Evolutionary conservation across 2,329 filamentous ascomycete species (phyloP).

Genomic region (Phoma herbarum): DNA sequence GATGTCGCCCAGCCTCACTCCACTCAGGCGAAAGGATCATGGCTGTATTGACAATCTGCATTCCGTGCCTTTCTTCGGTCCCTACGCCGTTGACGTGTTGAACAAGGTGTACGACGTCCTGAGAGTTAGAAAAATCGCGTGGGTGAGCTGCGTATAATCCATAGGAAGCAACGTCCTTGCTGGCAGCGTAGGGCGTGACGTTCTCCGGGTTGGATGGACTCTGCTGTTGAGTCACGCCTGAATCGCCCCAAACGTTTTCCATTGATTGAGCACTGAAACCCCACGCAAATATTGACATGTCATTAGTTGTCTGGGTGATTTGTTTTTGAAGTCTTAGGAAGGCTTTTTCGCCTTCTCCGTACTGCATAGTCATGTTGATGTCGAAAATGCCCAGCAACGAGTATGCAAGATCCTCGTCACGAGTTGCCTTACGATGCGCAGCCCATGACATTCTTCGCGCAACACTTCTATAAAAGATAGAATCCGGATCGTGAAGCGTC

Average conservation of each 20-base stretch:
- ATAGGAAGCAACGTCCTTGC: neutral
- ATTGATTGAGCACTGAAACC: neutral
- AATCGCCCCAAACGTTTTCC: neutral
- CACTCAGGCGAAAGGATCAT: neutral
- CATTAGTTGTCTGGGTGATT: neutral
- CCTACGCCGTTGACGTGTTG: neutral
- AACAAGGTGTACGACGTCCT: neutral
- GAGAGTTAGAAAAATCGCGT: neutral
- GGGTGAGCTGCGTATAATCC: neutral
- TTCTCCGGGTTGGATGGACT: neutral
- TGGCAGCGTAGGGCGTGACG: too few species aligned
- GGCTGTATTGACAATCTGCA: neutral
- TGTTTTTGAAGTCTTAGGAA: neutral
- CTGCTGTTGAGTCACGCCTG: too few species aligned
- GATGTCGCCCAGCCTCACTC: neutral
- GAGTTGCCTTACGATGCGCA: conserved; percentile 20
- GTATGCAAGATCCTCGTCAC: neutral
- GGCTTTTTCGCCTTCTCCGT: neutral
- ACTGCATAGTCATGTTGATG: neutral
- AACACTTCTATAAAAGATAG: conserved; percentile 3
- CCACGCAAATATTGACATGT: neutral
- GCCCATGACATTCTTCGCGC: conserved; percentile 28
- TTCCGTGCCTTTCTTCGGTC: neutral
- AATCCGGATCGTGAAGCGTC: neutral
- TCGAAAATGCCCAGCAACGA: neutral